Evolutionary conservation across 2,329 filamentous ascomycete species (phyloP), one percentile per base, ranked within the genome.

Genomic region (Xylariaceae sp.): DNA sequence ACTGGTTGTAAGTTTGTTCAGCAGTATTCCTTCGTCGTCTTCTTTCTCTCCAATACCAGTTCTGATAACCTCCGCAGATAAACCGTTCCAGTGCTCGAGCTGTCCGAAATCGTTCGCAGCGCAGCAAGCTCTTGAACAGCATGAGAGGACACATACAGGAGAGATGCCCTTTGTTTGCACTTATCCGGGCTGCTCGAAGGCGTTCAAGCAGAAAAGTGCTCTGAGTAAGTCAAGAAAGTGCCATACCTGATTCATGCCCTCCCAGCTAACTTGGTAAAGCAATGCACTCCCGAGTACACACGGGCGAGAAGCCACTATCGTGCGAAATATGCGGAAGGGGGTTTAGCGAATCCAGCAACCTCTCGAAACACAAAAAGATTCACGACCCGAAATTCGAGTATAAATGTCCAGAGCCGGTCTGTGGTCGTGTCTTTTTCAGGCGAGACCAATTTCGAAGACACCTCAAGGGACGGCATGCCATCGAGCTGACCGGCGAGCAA

Each of bases 221-320:
- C 59, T 80, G 15, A 81, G 75, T 79, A 67, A 48, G 70, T 60
- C 19, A 15, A 81, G 75, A 79, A 67, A 48, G 70, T 60, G 19
- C 29, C 29, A 21, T 15, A 77, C 27, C 7, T 11, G 27, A 11
- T 28, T 15, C 9, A 11, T 11, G 14, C 21, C 23, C 19, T 3
- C 14, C 11, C 4, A 19, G 9, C 15, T 13, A 26, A 11, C 11
- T 7, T 16, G 25, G 16, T 17, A 14, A 19, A 78, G 75, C 77
- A n/a, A 80, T 80, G 65, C 80, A 84, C 45, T 69, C 71, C 46
- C 68, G 77, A 24, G 77, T 71, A 2, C 80, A 83, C 47, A 80
- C 78, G 1, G 75, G 77, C 26, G 68, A 74, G 29, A 82, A 81
- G 48, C 77, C 77, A 0, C 57, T 81, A 0, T 56, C 61, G 28